phyloP scores from a whole-genome alignment of 169 alveolate genomes.

The Eimeria necatrix region DNA sequence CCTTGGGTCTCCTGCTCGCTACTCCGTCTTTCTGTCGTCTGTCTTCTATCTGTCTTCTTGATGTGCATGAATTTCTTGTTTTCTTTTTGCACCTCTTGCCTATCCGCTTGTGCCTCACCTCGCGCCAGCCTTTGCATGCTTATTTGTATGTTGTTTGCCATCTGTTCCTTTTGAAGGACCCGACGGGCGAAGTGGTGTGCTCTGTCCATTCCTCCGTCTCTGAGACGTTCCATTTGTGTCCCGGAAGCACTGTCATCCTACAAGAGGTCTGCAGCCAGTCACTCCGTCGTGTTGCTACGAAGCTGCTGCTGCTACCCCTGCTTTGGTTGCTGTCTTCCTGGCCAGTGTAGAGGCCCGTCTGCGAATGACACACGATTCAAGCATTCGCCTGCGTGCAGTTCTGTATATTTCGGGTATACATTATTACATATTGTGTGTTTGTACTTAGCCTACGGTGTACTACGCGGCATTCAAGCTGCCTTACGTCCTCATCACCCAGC shows the following conservation, averaged over 20 bases:
- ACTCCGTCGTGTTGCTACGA: background rate
- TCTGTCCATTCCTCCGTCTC: constrained; percentile 34
- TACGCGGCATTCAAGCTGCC: constrained; percentile 34
- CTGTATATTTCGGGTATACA: background rate
- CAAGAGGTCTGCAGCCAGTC: background rate
- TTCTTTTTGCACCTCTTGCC: no score
- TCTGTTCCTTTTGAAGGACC: background rate
- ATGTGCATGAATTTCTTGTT: no score
- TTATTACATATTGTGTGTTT: background rate
- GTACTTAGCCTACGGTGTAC: background rate
- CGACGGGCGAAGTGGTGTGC: background rate
- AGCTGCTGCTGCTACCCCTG: constrained; percentile 11
- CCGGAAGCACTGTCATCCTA: constrained; percentile 20
- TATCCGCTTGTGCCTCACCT: no score
- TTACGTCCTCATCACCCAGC: constrained; percentile 36
- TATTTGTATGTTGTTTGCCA: background rate
- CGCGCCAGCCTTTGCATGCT: no score
- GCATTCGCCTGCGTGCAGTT: no score
- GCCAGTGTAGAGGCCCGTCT: no score
- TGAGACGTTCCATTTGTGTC: constrained; percentile 3
- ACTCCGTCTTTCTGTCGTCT: no score
- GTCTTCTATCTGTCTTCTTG: no score
- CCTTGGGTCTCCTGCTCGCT: no score
- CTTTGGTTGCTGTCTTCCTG: background rate
- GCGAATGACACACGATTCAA: no score